Percentiles rank a stretch among this genome's conserved stretches.
These are phyloP conservation scores for Ophiostoma quercus DNA, from an alignment of 2,329 filamentous ascomycete species.

Conservation along the genomic window DNA sequence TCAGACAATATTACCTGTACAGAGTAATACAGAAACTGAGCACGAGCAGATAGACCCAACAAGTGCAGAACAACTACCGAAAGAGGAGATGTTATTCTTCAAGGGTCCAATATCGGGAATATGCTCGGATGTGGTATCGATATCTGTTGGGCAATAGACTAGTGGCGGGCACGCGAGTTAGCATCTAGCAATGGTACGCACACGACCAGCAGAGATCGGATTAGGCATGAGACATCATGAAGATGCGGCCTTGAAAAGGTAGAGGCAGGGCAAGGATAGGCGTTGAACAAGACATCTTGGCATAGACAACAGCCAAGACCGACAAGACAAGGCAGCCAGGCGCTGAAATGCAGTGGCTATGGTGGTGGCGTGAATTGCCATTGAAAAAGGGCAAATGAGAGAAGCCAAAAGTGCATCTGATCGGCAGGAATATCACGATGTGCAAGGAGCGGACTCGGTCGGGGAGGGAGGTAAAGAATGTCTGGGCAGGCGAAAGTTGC, in stretches of 20 bases:
- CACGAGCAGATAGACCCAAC: neutral
- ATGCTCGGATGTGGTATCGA: neutral
- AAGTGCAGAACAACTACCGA: neutral
- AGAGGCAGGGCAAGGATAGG: neutral
- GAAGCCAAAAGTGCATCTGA: neutral
- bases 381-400: neutral
- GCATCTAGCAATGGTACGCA: neutral
- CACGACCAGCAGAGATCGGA: neutral
- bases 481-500: neutral
- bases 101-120: neutral
- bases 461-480: neutral
- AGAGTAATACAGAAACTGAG: no score
- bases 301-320: neutral
- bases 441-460: neutral
- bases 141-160: neutral
- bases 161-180: neutral
- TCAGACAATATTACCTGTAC: neutral
- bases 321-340: neutral
- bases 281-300: neutral
- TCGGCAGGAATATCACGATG: neutral
- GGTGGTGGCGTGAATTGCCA: neutral
- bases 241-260: no score
- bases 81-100: neutral
- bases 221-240: neutral
- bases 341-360: neutral